Percentiles rank a stretch among this genome's conserved stretches.
These are phyloP conservation scores for Leptographium flavum DNA, from an alignment of 2,329 filamentous ascomycete genomes.

Conservation along the genomic window DNA sequence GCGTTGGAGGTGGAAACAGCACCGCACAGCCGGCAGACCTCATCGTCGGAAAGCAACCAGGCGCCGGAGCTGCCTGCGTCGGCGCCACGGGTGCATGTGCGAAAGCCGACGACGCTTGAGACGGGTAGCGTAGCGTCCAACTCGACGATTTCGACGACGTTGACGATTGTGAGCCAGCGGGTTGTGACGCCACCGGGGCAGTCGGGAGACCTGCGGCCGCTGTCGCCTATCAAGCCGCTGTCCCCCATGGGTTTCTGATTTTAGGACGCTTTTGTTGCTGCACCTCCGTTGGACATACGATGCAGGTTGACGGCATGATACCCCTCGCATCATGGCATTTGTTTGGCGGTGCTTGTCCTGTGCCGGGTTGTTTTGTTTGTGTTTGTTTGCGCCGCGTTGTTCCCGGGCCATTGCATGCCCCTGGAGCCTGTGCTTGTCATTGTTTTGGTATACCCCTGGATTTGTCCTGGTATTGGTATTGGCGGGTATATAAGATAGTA, in stretches of 20 bases:
- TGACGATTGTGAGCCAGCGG: slow-evolving; percentile 30
- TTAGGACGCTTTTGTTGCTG: no score
- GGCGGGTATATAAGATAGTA: slow-evolving; percentile 4
- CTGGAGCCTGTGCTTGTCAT: background rate
- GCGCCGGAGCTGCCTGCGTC: slow-evolving; percentile 20
- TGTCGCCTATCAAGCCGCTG: slow-evolving; percentile 53
- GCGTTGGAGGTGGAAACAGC: background rate
- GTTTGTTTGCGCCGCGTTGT: slow-evolving; percentile 2
- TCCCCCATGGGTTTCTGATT: slow-evolving; percentile 43
- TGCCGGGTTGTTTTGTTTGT: slow-evolving; percentile 8
- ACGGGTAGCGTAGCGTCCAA: slow-evolving; percentile 29
- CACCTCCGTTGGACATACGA: no score
- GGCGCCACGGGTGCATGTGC: slow-evolving; percentile 19
- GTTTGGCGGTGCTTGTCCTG: slow-evolving; percentile 3
- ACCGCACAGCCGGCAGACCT: slow-evolving; percentile 41
- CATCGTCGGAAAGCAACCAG: slow-evolving; percentile 53
- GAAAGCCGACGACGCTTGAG: slow-evolving; percentile 26
- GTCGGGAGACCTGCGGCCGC: slow-evolving; percentile 33
- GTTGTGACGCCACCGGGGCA: slow-evolving; percentile 20
- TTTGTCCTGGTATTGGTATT: slow-evolving; percentile 9
- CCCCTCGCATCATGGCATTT: background rate
- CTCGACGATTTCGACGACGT: slow-evolving; percentile 29
- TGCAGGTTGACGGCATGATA: no score
- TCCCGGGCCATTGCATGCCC: background rate
- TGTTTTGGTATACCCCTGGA: slow-evolving; percentile 15